Evolutionary conservation across 192 early-diverging fungal genomes (phyloP), one percentile per base, ranked within the genome.

Genomic region (Chytriomyces sp.): DNA sequence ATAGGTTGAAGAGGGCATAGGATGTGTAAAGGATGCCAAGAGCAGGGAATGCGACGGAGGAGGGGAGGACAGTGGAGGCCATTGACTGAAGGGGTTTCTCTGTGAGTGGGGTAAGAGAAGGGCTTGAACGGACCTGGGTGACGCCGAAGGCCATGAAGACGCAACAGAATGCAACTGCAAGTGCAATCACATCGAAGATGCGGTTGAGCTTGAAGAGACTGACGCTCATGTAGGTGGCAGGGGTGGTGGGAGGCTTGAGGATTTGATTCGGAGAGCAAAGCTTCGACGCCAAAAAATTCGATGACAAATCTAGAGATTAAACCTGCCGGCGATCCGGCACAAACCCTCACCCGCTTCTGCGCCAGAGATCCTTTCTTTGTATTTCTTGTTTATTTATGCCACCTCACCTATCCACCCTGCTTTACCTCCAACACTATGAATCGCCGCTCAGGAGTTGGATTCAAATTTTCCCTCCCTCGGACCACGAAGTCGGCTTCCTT

Each of bases 1-100:
- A 66, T 22, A 74, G 52, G 64, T 74, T 74, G 53, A 66, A 66
- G 25, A 74, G 34, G 8, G 73, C 73, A 2, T 66, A 74, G 7
- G 73, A 33, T 7, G 67, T 12, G 37, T 74, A 74, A 6, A 74
- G 38, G 37, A 38, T 30, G 10, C 73, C 73, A n/a, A 74, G 54
- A 0, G 17, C n/a, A 4, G 63, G 63, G 32, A 66, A 74, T 19
- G 73, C 61, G 37, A 68, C 65, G 39, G 26, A 28, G 32, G 14
- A 32, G 7, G 65, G 65, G 19, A 68, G 65, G 32, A 68, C 65
- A 2, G 65, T 68, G 10, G 65, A 68, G 28, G 65, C 65, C 65
- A 68, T 68, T 36, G 12, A 55, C 65, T 28, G 49, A 52, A n/a
- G 7, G 32, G 0, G 52, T 17, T 52, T 28, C 5, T 39, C 5